Base-by-base conservation (phyloP, 768 basidiomycete genomes). In the Lactarius hatsudake region DNA sequence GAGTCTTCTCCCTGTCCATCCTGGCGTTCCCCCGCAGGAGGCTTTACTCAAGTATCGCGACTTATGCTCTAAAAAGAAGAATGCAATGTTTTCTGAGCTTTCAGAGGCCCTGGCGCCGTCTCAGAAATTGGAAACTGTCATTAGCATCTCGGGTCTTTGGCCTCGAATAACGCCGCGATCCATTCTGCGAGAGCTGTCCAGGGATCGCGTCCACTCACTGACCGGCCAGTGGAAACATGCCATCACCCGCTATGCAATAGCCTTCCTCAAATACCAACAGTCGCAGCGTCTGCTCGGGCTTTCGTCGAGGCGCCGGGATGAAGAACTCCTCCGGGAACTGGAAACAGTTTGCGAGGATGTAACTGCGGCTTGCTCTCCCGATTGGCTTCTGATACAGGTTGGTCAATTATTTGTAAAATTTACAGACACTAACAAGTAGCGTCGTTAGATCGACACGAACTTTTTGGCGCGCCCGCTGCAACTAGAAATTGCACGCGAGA, bases 381-480 rank as follows among this genome's bases (percentile, higher is more conserved):
- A 67, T 30, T 67, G 66, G 66, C 42, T 67, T 9, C 30, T 67
- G 10, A 42, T 68, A 1, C 67, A 69, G 60, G 68, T 69, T 23
- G 12, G 64, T 62, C 1, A n/a, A n/a, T n/a, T n/a, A 28, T 28
- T 28, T 28, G n/a, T n/a, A n/a, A n/a, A n/a, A 6, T 23, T 10
- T 1, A 0, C 3, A 51, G 12, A 26, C 1, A 23, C 23, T 51
- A 5, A 51, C 48, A 0, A 13, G 4, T 5, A 2, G 23, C 13
- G 23, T 26, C 12, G 45, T 51, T 59, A 84, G 84, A 76, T 85
- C 0, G 81, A 85, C 62, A 72, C 76, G 4, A 75, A 84, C 59
- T 78, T 86, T 45, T 65, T 79, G 12, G 72, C 78, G 28, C 81
- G 84, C 4, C 75, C 76, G 0, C 68, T 84, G 18, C 85, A 86